Percentiles rank a stretch among this genome's conserved stretches.
Conservation (phyloP, 495 filamentous ascomycete genomes). For the Rhypophila decipiens region DNA sequence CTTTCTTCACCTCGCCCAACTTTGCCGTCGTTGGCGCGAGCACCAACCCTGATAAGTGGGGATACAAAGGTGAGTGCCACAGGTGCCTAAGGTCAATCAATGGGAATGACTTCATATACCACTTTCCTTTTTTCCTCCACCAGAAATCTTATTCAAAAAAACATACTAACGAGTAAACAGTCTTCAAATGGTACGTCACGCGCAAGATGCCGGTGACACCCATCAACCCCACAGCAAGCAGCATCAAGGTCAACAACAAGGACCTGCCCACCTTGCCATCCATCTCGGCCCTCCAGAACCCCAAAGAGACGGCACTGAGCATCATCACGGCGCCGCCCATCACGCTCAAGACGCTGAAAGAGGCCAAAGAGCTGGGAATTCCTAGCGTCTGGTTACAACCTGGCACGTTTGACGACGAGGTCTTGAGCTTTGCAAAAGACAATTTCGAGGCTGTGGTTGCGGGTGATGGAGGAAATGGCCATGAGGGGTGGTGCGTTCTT, state of each 20-base stretch:
- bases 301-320: constrained; percentile 66
- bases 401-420: constrained; percentile 72
- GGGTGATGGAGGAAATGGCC: constrained; percentile 58
- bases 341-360: constrained; percentile 61
- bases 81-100: too few relatives aligned
- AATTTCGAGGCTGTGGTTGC: constrained; percentile 63
- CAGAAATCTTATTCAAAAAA: neutral
- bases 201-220: constrained; percentile 73
- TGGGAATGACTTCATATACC: constrained; percentile 15
- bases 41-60: constrained; percentile 76
- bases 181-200: constrained; percentile 81
- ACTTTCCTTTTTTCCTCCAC: neutral
- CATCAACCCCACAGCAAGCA: constrained; percentile 65
- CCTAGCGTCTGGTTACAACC: constrained; percentile 88
- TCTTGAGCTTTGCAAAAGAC: constrained; percentile 58
- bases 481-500: constrained; percentile 86
- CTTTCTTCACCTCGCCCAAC: constrained; percentile 74
- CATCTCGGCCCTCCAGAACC: constrained; percentile 55
- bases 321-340: constrained; percentile 83
- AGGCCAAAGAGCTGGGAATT: constrained; percentile 75
- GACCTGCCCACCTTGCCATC: constrained; percentile 59
- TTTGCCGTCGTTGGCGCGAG: constrained; percentile 92
- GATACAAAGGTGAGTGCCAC: constrained; percentile 92
- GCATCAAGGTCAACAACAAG: constrained; percentile 46
- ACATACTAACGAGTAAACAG: constrained; percentile 39